Evolutionary conservation across 1,139 yeast species (phyloP), one percentile per base, ranked within the genome.

Genomic region (Zygoascus hellenicus): DNA sequence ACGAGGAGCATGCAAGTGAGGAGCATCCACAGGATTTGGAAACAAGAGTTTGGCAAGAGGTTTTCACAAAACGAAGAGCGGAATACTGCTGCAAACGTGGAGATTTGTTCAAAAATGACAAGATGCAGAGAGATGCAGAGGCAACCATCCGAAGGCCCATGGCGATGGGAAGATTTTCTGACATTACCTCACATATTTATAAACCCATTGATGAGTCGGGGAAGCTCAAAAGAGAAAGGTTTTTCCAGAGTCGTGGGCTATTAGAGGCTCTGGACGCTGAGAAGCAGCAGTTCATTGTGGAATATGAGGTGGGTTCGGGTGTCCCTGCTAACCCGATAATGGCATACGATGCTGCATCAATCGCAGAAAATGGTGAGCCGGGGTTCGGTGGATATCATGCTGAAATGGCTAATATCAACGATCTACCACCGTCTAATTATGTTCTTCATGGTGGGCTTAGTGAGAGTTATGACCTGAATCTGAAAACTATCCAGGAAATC

Each of bases 221-320:
- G n/a, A 26, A 42, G 31, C 32, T 41, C 22, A 43, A 43, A 37
- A 47, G 48, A 13, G 50, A 50, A 38, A 35, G 50, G 42, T 32
- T 50, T 36, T 52, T 54, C 34, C 50, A 50, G 33, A 48, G 50
- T 33, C 48, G 56, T n/a, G 57, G 70, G 14, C 36, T 58, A 17
- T 41, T 60, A 42, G 65, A 61, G 43, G 76, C 73, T 50, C 64
- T 77, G 38, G 74, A 79, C 43, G 81, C 76, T 42, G 80, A 74
- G 53, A 82, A 79, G 26, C 60, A 62, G 54, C 82, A 83, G 2
- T 83, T 84, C 55, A 66, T 89, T 44, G 71, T 86, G 38, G 97
- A 92, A 61, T 92, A 90, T 63, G 96, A 90, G 57, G 78, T 85
- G 2, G 71, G 80, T 2, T 89, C 95, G 35, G 90, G 92, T 0